phyloP scores from a whole-genome alignment of 148 eudicot species.

The Vaccinium myrtillus region DNA sequence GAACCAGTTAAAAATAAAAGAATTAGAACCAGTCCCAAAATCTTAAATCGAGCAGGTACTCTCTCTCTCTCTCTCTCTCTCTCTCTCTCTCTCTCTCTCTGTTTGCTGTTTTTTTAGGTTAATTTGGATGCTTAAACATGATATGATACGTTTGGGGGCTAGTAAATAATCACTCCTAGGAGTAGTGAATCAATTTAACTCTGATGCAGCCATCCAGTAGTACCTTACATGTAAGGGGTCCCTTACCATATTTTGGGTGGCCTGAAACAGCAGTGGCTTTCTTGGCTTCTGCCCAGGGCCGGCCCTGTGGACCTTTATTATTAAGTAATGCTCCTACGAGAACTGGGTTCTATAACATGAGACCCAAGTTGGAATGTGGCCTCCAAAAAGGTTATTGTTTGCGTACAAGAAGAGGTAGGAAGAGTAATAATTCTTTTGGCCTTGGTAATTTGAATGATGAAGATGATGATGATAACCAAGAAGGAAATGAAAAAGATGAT shows the following conservation, averaged over 20 bases:
- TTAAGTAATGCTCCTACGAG: not conserved
- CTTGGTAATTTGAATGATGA: constrained; percentile 30
- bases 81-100: not conserved
- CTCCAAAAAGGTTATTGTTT: constrained; percentile 22
- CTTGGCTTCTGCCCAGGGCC: constrained; percentile 4
- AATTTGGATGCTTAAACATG: not conserved
- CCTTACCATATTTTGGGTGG: not conserved
- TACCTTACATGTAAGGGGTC: not conserved
- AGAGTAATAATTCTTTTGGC: constrained; percentile 16
- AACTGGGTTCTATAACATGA: constrained; percentile 27
- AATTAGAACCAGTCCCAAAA: not conserved
- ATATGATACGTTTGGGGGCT: not conserved
- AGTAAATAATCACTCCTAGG: not conserved
- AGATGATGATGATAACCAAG: constrained; percentile 7
- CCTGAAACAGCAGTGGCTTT: constrained; percentile 4
- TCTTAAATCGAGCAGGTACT: not conserved
- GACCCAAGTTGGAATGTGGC: constrained; percentile 21
- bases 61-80: constrained; percentile 4
- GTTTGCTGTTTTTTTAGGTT: not conserved
- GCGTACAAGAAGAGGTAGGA: constrained; percentile 19
- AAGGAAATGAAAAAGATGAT: constrained; percentile 21
- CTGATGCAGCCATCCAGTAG: not conserved
- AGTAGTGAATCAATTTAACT: not conserved
- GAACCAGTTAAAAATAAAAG: not conserved
- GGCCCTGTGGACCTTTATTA: not conserved